Base-by-base conservation (phyloP, 495 filamentous ascomycete genomes). In the Penicillium argentinense region DNA sequence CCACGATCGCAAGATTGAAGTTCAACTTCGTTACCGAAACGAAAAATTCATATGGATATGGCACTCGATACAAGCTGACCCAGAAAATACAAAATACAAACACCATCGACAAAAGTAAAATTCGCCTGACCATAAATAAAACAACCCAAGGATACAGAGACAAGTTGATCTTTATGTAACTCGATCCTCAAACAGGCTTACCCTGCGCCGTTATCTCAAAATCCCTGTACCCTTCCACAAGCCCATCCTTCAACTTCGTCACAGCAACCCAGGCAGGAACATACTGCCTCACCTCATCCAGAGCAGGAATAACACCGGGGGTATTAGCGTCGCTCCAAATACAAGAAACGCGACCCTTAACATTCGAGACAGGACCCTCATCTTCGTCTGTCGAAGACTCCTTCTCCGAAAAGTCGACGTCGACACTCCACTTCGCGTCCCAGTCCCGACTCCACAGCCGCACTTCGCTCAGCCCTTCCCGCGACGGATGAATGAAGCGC, bases 291-390 rank as follows among this genome's bases (percentile, higher is more conserved):
- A 85, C 79, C 68, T 98, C 93, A 53, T 93, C 88, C 24, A 93
- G 76, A 11, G 93, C 93, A 0, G 93, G 90, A 39, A 98, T 92
- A 6, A 74, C 68, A 3, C 83, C 85, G 8, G 63, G 59, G 9
- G 68, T 72, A 52, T 95, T 96, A 22, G 79, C 82, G 70, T 97
- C 93, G 54, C 83, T 88, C 93, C 93, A 98, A 12, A 88, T 64
- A 72, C 92, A 97, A 8, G 86, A 76, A 3, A 91, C 81, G 34
- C 71, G 74, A 0, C 91, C 91, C 48, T 80, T 78, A 38, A 92
- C 36, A 11, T 30, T 61, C 6, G 73, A 74, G n/a, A 49, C 5
- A 1, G 28, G 28, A n/a, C 13, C 53, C 4, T 66, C 67, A 17
- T 60, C 51, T 7, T 58, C 39, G 11, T 29, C 34, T 24, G 50